Base-by-base conservation (phyloP, 2,329 filamentous ascomycete genomes). In the Ambrosiella beaveri region DNA sequence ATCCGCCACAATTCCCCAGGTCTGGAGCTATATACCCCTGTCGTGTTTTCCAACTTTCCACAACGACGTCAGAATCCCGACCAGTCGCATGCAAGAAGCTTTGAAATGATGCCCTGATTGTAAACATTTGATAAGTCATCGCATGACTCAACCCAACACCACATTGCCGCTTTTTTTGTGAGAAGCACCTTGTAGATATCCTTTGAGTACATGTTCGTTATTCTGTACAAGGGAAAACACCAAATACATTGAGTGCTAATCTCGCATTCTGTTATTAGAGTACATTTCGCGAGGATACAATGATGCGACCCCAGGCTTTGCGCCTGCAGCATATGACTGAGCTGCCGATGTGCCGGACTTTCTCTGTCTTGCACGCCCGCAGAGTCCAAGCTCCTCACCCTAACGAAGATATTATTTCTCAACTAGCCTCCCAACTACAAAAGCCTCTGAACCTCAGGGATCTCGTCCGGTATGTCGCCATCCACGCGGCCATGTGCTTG, bases 361-460 rank as follows among this genome's bases (percentile, higher is more conserved):
- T 39, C 36, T 54, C 51, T 12, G 13, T 9, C 13, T 15, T n/a
- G 39, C 11, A n/a, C 7, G 7, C n/a, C 15, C 37, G 36, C 17
- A 13, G 15, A 15, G 9, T 15, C 37, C 35, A 45, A 11, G 54
- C 59, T 38, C 60, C 59, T 11, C 62, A 59, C 51, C 77, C 81
- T 15, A 77, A 79, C 44, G 85, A 91, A 67, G 81, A 85, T 62
- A 86, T 93, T 67, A 86, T 97, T 63, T 79, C 83, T 51, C 80
- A 79, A 47, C 79, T 97, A 52, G 88, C 90, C 38, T 81, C 82
- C 59, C 82, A 85, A 66, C 82, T 84, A 40, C 79, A 95, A 56
- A 86, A 94, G 66, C 81, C 85, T 9, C 74, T 97, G 66, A 93
- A 88, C 35, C 79, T 98, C 39, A 83, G 85, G 59, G 93, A 97